Conservation (phyloP, 2,329 filamentous ascomycete species). For the Hymenotorrendiella dingleyae region DNA sequence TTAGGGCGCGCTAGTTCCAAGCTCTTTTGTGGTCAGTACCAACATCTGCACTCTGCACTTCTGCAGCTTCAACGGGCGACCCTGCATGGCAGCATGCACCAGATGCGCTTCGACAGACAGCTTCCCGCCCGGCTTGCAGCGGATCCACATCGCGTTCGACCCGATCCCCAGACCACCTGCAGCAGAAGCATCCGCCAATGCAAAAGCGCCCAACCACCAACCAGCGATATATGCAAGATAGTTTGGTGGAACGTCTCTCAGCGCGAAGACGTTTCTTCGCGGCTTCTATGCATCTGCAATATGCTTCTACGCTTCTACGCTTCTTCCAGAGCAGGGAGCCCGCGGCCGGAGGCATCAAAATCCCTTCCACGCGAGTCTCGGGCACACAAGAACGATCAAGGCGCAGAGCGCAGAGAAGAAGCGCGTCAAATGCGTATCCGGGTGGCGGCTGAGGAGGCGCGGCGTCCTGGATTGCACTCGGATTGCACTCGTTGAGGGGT, state of each 20-base stretch:
- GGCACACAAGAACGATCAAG: background rate
- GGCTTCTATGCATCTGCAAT: no score
- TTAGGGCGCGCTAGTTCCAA: background rate
- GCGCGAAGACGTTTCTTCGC: no score
- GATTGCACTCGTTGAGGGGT: no score
- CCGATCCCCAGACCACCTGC: no score
- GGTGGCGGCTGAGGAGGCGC: background rate
- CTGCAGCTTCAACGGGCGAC: constrained; percentile 4
- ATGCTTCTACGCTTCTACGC: no score
- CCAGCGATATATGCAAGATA: no score
- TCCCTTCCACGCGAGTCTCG: constrained; percentile 14
- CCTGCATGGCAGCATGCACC: constrained; percentile 2
- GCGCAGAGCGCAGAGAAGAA: constrained; percentile 3
- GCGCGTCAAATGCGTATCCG: background rate
- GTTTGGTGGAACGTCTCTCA: no score
- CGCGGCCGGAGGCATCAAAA: background rate
- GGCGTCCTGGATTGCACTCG: no score
- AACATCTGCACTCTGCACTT: background rate
- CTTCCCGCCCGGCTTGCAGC: background rate
- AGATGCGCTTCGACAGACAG: background rate
- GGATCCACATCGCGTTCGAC: no score
- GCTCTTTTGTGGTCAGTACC: background rate
- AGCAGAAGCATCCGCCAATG: no score
- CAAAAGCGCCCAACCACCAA: no score
- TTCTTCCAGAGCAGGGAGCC: background rate